Evolutionary conservation across 768 basidiomycete species (phyloP).

Genomic region (Podaxis sp.): DNA sequence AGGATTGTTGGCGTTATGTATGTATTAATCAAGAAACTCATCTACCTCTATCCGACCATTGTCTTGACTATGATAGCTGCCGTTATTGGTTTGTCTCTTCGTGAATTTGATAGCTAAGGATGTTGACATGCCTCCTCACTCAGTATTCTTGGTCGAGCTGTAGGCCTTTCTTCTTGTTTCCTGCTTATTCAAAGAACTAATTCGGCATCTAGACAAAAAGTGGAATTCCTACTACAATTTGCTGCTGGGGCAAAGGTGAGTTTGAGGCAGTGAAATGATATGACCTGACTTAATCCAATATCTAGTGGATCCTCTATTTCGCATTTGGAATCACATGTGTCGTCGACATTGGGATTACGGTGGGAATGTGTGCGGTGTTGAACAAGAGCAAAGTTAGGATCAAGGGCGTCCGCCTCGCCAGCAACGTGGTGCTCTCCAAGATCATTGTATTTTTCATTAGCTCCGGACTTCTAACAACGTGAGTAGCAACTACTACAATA

Average conservation of each 20-base stretch:
- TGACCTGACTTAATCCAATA: not conserved
- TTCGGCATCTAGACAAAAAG: not conserved
- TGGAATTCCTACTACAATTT: conserved; percentile 7
- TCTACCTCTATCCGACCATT: not conserved
- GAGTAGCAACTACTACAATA: not conserved
- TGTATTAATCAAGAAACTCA: not conserved
- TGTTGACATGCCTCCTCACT: not conserved
- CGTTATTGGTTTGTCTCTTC: conserved; percentile 5
- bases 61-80: not conserved
- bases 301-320: conserved; percentile 13
- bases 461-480: conserved; percentile 14
- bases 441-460: conserved; percentile 16
- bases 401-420: conserved; percentile 3
- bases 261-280: not conserved
- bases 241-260: conserved; percentile 5
- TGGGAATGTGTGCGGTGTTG: conserved; percentile 9
- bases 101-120: not conserved
- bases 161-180: not conserved
- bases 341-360: conserved; percentile 13
- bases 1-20: conserved; percentile 3
- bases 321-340: conserved; percentile 8
- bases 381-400: conserved; percentile 10
- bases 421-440: conserved; percentile 13
- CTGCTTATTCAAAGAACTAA: not conserved
- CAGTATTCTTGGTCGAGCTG: conserved; percentile 12